Evolutionary conservation across 495 filamentous ascomycete species (phyloP).

Genomic region (Filosporella fistucella): DNA sequence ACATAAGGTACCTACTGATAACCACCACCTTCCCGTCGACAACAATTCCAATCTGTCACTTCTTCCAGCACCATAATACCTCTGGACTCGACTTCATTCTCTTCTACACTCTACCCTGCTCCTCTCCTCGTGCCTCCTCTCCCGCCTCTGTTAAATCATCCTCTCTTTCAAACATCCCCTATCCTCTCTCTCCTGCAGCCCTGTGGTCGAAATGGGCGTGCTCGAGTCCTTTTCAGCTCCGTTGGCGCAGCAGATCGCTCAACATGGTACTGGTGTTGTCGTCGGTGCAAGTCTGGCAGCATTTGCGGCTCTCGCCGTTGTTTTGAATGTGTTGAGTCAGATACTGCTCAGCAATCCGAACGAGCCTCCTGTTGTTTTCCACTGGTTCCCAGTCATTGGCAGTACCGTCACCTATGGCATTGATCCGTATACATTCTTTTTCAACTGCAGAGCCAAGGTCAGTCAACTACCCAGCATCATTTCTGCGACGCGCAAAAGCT

Average conservation of each 20-base stretch:
- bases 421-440: conserved; percentile 78
- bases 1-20: no score
- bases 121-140: no score
- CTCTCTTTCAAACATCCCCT: background rate
- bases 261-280: conserved; percentile 33
- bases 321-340: conserved; percentile 65
- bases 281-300: conserved; percentile 26
- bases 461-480: background rate
- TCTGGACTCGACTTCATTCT: no score
- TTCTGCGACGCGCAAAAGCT: conserved; percentile 1
- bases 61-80: no score
- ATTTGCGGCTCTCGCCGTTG: conserved; percentile 48
- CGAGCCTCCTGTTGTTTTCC: conserved; percentile 78
- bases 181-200: background rate
- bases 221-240: conserved; percentile 41
- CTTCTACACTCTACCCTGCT: no score
- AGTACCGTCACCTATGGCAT: conserved; percentile 80
- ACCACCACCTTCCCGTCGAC: no score
- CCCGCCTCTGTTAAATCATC: background rate
- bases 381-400: conserved; percentile 77
- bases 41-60: no score
- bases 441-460: conserved; percentile 65
- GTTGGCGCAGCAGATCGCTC: conserved; percentile 39
- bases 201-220: conserved; percentile 39
- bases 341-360: conserved; percentile 64